Evolutionary conservation across 2,329 filamentous ascomycete genomes (phyloP).

Genomic region (Ceratocystis colombiana): DNA sequence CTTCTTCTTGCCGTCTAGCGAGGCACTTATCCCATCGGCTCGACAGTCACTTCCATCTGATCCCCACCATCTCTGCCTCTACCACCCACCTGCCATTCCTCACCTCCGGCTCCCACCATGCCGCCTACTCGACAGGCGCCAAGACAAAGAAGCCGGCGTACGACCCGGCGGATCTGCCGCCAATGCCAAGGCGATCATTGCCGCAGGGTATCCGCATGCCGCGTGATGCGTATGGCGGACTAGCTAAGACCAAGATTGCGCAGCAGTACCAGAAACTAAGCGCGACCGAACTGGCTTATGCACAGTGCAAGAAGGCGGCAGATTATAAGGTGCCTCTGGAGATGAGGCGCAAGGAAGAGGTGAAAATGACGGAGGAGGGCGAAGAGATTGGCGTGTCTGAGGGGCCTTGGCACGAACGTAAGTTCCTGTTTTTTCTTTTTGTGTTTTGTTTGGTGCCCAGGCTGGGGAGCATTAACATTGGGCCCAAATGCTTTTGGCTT

Average conservation of each 20-base stretch:
- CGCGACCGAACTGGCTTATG: slow-evolving; percentile 67
- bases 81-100: neutral
- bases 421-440: slow-evolving; percentile 29
- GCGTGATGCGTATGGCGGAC: slow-evolving; percentile 20
- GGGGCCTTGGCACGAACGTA: slow-evolving; percentile 76
- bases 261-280: slow-evolving; percentile 58
- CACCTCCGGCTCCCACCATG: neutral
- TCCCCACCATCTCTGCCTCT: neutral
- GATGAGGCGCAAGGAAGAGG: slow-evolving; percentile 52
- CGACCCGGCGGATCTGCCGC: slow-evolving; percentile 14
- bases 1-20: slow-evolving; percentile 5
- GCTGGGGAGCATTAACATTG: neutral
- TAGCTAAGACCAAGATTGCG: slow-evolving; percentile 23
- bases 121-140: neutral
- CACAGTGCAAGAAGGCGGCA: slow-evolving; percentile 60
- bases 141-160: slow-evolving; percentile 6
- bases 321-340: slow-evolving; percentile 66
- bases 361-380: slow-evolving; percentile 63
- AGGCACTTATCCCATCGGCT: neutral
- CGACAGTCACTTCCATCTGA: neutral
- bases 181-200: slow-evolving; percentile 23
- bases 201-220: slow-evolving; percentile 23
- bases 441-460: neutral
- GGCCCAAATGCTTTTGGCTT: too few species aligned
- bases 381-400: slow-evolving; percentile 69